phyloP scores from a whole-genome alignment of 163 green algal species.

The Chloromonas sp. region DNA sequence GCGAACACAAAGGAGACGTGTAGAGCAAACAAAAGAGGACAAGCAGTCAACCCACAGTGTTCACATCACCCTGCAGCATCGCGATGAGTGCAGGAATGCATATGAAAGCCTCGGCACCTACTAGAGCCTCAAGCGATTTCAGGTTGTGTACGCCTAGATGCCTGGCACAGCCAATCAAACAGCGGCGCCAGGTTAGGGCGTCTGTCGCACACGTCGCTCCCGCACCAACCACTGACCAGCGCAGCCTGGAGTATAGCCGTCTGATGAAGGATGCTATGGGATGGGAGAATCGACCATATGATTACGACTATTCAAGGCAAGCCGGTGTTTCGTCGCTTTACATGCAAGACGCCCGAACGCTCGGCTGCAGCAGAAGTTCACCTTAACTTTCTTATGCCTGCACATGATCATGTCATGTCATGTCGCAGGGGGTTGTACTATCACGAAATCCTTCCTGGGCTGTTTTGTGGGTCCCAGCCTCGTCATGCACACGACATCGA shows the following conservation, averaged over 20 bases:
- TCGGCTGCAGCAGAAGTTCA: not conserved
- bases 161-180: too few species aligned
- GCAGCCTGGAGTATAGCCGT: not conserved
- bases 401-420: not conserved
- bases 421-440: constrained; percentile 46
- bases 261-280: constrained; percentile 1
- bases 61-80: too few species aligned
- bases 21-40: too few species aligned
- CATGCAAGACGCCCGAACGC: not conserved
- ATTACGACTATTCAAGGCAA: not conserved
- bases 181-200: too few species aligned
- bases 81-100: too few species aligned
- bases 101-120: too few species aligned
- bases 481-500: constrained; percentile 52
- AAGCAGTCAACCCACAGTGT: too few species aligned
- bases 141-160: too few species aligned
- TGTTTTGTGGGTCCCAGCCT: constrained; percentile 72
- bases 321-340: not conserved
- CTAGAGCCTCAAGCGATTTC: too few species aligned
- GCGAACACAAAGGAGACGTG: too few species aligned
- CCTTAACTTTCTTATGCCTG: not conserved
- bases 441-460: constrained; percentile 43
- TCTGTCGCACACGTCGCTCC: too few species aligned
- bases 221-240: too few species aligned
- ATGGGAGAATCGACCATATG: not conserved